Base-by-base conservation (phyloP, 352 stramenopile genomes). In the Thraustochytrium striatum region DNA sequence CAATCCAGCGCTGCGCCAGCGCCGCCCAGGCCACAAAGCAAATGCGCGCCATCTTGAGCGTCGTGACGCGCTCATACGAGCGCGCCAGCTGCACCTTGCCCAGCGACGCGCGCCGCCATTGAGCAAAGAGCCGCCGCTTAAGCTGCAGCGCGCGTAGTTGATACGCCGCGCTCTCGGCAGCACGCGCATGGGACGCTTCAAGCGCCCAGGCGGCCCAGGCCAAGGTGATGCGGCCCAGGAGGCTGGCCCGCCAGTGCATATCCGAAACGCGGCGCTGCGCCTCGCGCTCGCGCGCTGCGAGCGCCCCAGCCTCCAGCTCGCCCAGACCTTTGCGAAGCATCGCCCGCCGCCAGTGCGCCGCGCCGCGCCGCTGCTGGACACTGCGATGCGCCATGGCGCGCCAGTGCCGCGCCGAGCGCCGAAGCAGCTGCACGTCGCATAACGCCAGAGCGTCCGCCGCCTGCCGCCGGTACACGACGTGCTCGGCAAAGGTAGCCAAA, bases 1-100 rank as follows among this genome's bases (percentile, higher is more conserved):
- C 7, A 7, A 58, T 75, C 65, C 65, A 75, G 9, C 30, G 32
- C n/a, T 39, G 7, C 2, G 65, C 43, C 2, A 47, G 5, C 35
- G 1, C 8, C 28, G 41, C 30, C 52, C 44, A 61, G 16, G 3
- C 3, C 25, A 7, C 13, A 9, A 75, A 41, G n/a, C 44, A 75
- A 0, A 3, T 5, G 19, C 32, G 16, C 65, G 39, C 44, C 7
- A 50, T 2, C 30, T 75, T 75, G 39, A 41, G 7, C 19, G n/a
- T 43, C 32, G n/a, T 11, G 21, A 75, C 65, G 16, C 30, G 65
- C 25, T 75, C 44, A 25, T 68, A 75, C 9, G 65, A 39, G 30
- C 8, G 32, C n/a, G 65, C 65, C 25, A 75, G 32, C 8, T 61
- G 19, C 11, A 19, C 7, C 8, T 2, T 9, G 19, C 3, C 36